Evolutionary conservation across 495 filamentous ascomycete genomes (phyloP), one percentile per base, ranked within the genome.

Genomic region (Tuber melanosporum): DNA sequence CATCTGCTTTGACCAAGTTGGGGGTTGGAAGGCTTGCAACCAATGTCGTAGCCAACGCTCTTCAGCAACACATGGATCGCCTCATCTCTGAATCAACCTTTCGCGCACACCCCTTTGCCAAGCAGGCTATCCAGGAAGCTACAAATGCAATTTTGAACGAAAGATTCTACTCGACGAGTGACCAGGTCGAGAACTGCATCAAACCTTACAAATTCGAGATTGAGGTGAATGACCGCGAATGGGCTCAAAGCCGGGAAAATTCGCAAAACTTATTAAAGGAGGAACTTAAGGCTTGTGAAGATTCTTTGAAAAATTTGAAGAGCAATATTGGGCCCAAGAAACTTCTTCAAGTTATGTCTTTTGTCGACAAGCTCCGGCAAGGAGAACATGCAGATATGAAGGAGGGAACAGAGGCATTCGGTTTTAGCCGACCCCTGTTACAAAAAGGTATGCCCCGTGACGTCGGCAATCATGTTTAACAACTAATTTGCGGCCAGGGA

Each of bases 171-270:
- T 94, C 93, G 83, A 98, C 96, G 3, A 93, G 92, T 79, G 95
- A 99, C 83, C 95, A 98, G 84, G 94, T 99, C n/a, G 95, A 99
- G 84, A 98, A 98, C 82, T 98, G 95, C 83, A 95, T 99, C 86
- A 99, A 99, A 84, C 95, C 95, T 3, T 99, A 94, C 87, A 99
- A 98, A 83, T 98, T 91, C 79, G 93, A 98, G 76, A 95, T 98
- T 71, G 95, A 99, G 82, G 90, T 98, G 71, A 92, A 97, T 78
- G 92, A 93, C 36, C 86, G 89, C 9, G 96, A 98, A 83, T 99
- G 95, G 95, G 84, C 86, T 8, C 89, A 91, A 75, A 94, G 93
- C 1, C 86, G 94, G 76, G 93, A 95, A 26, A 94, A 94, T 79
- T 89, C 93, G 47, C 87, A 89, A 75, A 89, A 87, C 17, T 89